Conservation (phyloP, 2,329 filamentous ascomycete species). For the Leptoxyphium fumago region DNA sequence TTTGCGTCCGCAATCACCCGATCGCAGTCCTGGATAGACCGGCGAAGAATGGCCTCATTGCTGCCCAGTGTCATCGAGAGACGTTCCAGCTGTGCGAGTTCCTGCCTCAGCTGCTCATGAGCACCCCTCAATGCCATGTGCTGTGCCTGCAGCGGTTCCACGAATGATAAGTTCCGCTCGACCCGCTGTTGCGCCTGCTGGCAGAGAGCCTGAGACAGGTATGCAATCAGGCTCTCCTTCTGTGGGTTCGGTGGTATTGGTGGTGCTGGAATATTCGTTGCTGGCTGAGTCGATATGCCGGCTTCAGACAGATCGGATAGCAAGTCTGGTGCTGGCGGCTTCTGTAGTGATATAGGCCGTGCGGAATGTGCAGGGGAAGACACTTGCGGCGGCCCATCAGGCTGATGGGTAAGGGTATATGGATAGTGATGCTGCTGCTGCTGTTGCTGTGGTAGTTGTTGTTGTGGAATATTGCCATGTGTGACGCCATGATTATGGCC, state of each 20-base stretch:
- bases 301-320: constrained; percentile 49
- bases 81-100: constrained; percentile 55
- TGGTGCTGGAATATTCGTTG: constrained; percentile 44
- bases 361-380: constrained; percentile 7
- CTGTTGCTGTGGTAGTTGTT: constrained; percentile 4
- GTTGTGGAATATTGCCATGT: too few species aligned
- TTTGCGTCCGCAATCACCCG: constrained; percentile 59
- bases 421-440: constrained; percentile 8
- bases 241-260: constrained; percentile 92
- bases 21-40: constrained; percentile 66
- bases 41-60: constrained; percentile 66
- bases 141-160: constrained; percentile 66
- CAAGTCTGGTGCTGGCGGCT: constrained; percentile 36
- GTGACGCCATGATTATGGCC: too few species aligned
- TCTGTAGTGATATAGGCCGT: constrained; percentile 18
- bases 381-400: constrained; percentile 6
- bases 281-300: constrained; percentile 37
- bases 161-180: constrained; percentile 56
- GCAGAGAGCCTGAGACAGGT: constrained; percentile 57
- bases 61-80: constrained; percentile 56
- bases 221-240: constrained; percentile 71
- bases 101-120: constrained; percentile 54
- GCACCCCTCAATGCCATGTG: constrained; percentile 60
- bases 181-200: constrained; percentile 54
- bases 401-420: background rate